phyloP scores from a whole-genome alignment of 1,139 yeast species.

The Scheffersomyces titani region DNA sequence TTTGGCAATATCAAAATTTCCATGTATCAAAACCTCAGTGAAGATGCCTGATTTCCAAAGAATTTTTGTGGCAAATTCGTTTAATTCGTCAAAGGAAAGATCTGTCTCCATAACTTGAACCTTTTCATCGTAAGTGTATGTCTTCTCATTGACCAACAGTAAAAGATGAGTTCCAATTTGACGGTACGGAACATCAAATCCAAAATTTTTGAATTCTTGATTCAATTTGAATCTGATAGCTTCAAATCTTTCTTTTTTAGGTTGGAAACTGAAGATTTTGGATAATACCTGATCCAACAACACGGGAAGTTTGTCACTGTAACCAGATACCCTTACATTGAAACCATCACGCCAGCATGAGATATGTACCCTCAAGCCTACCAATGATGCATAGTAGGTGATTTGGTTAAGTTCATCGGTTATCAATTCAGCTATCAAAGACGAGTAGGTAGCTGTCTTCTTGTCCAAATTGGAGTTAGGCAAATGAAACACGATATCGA shows the following conservation, averaged over 20 bases:
- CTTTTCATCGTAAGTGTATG: conserved; percentile 68
- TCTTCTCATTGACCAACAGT: conserved; percentile 66
- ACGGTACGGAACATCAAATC: conserved; percentile 71
- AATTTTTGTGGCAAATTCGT: conserved; percentile 37
- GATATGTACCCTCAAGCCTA: conserved; percentile 67
- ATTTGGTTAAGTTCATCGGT: conserved; percentile 76
- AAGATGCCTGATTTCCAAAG: conserved; percentile 53
- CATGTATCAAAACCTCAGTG: conserved; percentile 74
- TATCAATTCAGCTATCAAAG: conserved; percentile 65
- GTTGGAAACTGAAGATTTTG: conserved; percentile 53
- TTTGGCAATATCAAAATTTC: conserved; percentile 64
- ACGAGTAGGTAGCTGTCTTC: conserved; percentile 55
- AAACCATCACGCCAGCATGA: conserved; percentile 70
- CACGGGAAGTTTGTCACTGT: conserved; percentile 73
- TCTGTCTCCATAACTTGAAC: conserved; percentile 45
- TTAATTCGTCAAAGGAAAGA: conserved; percentile 52
- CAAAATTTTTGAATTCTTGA: conserved; percentile 68
- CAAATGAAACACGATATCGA: conserved; percentile 63
- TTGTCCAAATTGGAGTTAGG: conserved; percentile 66
- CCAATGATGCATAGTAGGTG: conserved; percentile 82
- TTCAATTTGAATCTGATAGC: conserved; percentile 62
- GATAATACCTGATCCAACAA: conserved; percentile 62
- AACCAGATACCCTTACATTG: conserved; percentile 69
- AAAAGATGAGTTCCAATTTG: conserved; percentile 69
- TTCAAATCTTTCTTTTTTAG: conserved; percentile 60